phyloP scores from a whole-genome alignment of 345 rosid genomes.

The Populus nigra region DNA sequence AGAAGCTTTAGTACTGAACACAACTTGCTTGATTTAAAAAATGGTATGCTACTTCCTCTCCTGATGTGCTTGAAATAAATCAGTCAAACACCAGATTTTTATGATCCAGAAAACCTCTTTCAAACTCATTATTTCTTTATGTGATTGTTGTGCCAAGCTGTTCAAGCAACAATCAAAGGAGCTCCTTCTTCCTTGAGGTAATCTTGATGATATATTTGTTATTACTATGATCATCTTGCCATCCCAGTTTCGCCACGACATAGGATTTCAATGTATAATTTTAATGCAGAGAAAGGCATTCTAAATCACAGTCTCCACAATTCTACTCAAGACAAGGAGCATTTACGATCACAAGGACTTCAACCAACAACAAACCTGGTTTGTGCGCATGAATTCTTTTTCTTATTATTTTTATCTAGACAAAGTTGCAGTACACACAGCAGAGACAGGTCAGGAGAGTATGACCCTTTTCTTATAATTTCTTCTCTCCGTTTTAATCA shows the following conservation, averaged over 20 bases:
- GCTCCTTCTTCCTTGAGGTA: slow-evolving; percentile 39
- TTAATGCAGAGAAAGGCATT: slow-evolving; percentile 34
- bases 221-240: slow-evolving; percentile 4
- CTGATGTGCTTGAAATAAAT: background rate
- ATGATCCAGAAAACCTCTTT: background rate
- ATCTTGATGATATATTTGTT: slow-evolving; percentile 2
- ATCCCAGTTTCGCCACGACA: background rate
- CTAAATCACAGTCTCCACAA: slow-evolving; percentile 32
- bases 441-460: no score
- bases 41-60: slow-evolving; percentile 27
- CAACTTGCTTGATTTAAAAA: slow-evolving; percentile 34
- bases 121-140: background rate
- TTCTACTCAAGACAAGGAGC: slow-evolving; percentile 27
- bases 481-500: slow-evolving; percentile 17
- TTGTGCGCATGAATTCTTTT: background rate
- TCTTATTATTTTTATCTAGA: background rate
- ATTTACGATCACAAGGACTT: slow-evolving; percentile 35
- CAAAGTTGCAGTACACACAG: background rate
- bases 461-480: background rate
- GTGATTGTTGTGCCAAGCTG: slow-evolving; percentile 25
- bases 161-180: slow-evolving; percentile 40
- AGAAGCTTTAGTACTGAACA: slow-evolving; percentile 35
- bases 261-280: background rate
- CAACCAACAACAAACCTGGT: slow-evolving; percentile 40
- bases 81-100: background rate